A percentile compares a stretch with the other conserved stretches of the same genome.
Evolutionary conservation across 2,329 filamentous ascomycete species (phyloP).

Genomic region (Claviceps africana): DNA sequence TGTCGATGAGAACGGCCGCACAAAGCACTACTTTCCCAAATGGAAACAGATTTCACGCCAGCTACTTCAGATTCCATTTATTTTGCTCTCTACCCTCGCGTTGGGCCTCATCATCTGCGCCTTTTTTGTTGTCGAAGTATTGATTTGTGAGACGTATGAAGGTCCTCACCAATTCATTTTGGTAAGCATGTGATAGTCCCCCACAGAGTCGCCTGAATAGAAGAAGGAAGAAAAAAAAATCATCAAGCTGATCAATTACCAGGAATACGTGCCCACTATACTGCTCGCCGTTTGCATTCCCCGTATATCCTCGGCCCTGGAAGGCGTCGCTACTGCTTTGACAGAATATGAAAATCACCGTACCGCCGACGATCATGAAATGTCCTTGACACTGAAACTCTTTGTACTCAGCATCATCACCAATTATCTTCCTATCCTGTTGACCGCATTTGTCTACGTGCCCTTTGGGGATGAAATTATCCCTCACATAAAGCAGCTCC

Average conservation of each 20-base stretch:
- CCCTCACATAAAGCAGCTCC: constrained; percentile 49
- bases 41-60: constrained; percentile 52
- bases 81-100: constrained; percentile 39
- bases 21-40: constrained; percentile 46
- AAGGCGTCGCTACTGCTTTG: constrained; percentile 45
- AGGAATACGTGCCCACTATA: constrained; percentile 61
- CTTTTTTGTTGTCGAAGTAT: constrained; percentile 60
- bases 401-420: constrained; percentile 72
- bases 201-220: no score
- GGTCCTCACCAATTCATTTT: constrained; percentile 54
- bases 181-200: constrained; percentile 27
- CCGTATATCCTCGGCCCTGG: constrained; percentile 48
- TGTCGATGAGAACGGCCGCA: constrained; percentile 50
- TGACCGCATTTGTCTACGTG: constrained; percentile 69
- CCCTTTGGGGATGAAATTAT: constrained; percentile 57
- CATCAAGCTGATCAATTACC: background rate
- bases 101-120: constrained; percentile 53
- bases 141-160: constrained; percentile 60
- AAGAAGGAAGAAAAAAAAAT: background rate
- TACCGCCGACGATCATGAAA: constrained; percentile 53
- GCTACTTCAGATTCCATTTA: constrained; percentile 55
- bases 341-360: constrained; percentile 66
- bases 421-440: constrained; percentile 60
- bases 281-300: constrained; percentile 54
- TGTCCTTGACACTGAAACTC: constrained; percentile 57